Conservation (phyloP, 2,329 filamentous ascomycete species). For the Raffaelea arxii region DNA sequence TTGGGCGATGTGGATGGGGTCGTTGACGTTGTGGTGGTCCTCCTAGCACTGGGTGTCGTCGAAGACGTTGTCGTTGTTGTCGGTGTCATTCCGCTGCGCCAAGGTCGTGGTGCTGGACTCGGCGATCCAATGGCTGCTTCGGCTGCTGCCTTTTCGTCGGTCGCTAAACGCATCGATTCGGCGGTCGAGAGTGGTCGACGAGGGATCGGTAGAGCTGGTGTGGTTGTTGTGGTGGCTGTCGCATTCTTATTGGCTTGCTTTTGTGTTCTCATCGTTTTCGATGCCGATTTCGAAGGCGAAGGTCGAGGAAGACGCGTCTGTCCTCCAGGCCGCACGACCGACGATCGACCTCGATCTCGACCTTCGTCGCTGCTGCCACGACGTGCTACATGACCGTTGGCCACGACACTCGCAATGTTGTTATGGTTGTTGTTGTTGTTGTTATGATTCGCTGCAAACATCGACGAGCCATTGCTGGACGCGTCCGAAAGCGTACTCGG, state of each 20-base stretch:
- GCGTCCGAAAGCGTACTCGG: constrained; percentile 8
- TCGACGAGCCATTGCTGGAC: too few relatives aligned
- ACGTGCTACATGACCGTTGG: too few relatives aligned
- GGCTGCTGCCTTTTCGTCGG: constrained; percentile 21
- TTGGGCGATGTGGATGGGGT: constrained; percentile 9
- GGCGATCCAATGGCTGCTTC: constrained; percentile 29
- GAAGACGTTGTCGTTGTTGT: constrained; percentile 10
- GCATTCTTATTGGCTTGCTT: too few relatives aligned
- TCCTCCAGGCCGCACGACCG: constrained; percentile 3
- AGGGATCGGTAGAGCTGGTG: constrained; percentile 8
- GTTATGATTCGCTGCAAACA: too few relatives aligned
- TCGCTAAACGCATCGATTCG: constrained; percentile 30
- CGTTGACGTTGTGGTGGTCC: not conserved
- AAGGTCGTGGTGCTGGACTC: constrained; percentile 39
- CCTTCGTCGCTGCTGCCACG: too few relatives aligned
- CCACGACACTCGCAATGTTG: too few relatives aligned
- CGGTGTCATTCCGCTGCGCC: constrained; percentile 21
- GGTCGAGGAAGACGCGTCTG: constrained; percentile 22
- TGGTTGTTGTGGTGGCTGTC: constrained; percentile 4
- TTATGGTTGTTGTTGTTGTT: not conserved
- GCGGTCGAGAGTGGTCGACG: constrained; percentile 27
- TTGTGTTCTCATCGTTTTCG: too few relatives aligned
- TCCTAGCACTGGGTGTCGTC: not conserved
- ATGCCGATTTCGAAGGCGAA: constrained; percentile 15
- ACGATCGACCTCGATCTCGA: too few relatives aligned